These are phyloP conservation scores for Russula dissimulans DNA, from an alignment of 768 basidiomycete genomes.

Conservation along the genomic window DNA sequence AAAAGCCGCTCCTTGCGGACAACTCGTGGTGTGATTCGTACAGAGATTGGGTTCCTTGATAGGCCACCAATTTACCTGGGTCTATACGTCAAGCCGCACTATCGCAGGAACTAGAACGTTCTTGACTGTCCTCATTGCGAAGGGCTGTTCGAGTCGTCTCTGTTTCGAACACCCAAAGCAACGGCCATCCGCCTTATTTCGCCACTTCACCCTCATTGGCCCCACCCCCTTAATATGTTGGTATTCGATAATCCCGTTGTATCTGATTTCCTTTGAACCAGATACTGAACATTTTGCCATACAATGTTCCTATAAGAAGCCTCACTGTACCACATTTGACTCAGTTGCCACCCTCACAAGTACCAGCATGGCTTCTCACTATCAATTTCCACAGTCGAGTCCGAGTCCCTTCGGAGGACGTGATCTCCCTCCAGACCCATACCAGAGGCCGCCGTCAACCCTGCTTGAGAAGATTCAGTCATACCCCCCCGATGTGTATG, in stretches of 20 bases:
- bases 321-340: neutral
- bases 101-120: neutral
- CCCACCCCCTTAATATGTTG: neutral
- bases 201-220: neutral
- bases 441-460: neutral
- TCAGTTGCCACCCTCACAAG: neutral
- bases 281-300: neutral
- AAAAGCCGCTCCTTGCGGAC: neutral
- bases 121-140: neutral
- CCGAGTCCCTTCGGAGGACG: neutral
- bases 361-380: constrained; percentile 4
- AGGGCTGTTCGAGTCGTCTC: neutral
- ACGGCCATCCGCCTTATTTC: neutral
- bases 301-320: neutral
- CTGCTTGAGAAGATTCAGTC: neutral
- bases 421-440: neutral
- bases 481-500: neutral
- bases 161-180: neutral
- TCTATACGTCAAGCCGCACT: neutral
- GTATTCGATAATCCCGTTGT: neutral
- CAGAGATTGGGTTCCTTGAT: neutral
- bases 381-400: neutral
- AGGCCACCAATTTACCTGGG: neutral
- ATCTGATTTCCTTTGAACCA: neutral
- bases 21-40: neutral